Conservation (phyloP, 306 rosid genomes). For the Malus domestica region ASM211411v1 NC_041805.1:2587001-2587500, state of each 20-base stretch:
- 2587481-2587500: background rate
- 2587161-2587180: slow-evolving; percentile 75
- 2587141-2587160: slow-evolving; percentile 87
- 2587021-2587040: background rate
- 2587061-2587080: slow-evolving; percentile 50
- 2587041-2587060: background rate
- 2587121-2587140: slow-evolving; percentile 75
- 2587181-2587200: slow-evolving; percentile 91
- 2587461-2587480: background rate
- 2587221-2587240: slow-evolving; percentile 83
- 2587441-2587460: background rate
- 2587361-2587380: no score
- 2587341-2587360: no score
- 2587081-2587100: slow-evolving; percentile 91
- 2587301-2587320: no score
- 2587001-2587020: background rate
- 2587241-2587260: slow-evolving; percentile 37
- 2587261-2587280: background rate
- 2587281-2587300: no score
- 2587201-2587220: slow-evolving; percentile 89
- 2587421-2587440: no score
- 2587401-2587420: no score
- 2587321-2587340: no score
- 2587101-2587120: slow-evolving; percentile 85
- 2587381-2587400: no score